Conservation (phyloP, 768 basidiomycete genomes). For the Hortiboletus flavorubellus region DNA sequence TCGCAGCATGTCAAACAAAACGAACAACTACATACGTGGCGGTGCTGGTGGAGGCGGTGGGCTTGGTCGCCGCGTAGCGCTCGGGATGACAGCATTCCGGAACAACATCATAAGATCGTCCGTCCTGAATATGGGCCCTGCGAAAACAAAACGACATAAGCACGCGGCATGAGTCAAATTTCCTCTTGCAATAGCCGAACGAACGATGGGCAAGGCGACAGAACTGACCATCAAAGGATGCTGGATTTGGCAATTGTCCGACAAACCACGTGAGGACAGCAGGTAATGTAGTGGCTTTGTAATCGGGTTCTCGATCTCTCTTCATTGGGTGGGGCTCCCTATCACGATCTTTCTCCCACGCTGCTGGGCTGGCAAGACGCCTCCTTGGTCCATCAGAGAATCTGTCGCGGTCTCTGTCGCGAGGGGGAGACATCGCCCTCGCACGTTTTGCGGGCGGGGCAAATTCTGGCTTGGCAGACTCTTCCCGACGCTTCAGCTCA, state of each 20-base stretch:
- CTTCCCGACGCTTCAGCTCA: constrained; percentile 41
- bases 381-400: constrained; percentile 37
- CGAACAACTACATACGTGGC: constrained; percentile 31
- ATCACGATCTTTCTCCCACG: constrained; percentile 46
- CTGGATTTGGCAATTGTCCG: constrained; percentile 66
- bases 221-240: constrained; percentile 79
- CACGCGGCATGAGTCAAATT: constrained; percentile 8
- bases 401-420: constrained; percentile 49
- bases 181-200: constrained; percentile 13
- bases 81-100: constrained; percentile 77
- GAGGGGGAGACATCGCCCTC: constrained; percentile 44
- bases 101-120: constrained; percentile 89
- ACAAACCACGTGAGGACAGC: constrained; percentile 81
- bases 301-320: constrained; percentile 41
- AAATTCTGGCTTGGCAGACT: constrained; percentile 36
- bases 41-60: constrained; percentile 58
- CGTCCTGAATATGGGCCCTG: constrained; percentile 86
- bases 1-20: neutral
- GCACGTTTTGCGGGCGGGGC: constrained; percentile 43
- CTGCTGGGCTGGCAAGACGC: constrained; percentile 39
- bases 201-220: constrained; percentile 3
- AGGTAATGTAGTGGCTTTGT: constrained; percentile 48
- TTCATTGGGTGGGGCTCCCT: constrained; percentile 38
- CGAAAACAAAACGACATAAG: constrained; percentile 8
- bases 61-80: constrained; percentile 44